phyloP scores from a whole-genome alignment of 257 asterid species.

The Ehretia macrophylla region DNA sequence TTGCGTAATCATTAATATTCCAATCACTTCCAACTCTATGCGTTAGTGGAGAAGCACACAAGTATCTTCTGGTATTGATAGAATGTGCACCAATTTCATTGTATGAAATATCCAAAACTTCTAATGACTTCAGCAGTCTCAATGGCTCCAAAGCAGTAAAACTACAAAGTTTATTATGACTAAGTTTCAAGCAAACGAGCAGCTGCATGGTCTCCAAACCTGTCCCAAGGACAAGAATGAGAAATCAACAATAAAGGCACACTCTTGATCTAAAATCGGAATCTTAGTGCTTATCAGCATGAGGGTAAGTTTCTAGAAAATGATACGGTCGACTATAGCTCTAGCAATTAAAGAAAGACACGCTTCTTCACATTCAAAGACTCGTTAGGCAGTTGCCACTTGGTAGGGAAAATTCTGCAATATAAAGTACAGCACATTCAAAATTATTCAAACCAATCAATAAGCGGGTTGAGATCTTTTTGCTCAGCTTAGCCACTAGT shows the following conservation, averaged over 20 bases:
- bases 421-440: no score
- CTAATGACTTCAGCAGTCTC: conserved; percentile 47
- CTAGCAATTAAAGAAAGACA: not conserved
- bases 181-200: conserved; percentile 71
- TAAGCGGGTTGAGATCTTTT: no score
- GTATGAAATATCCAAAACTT: conserved; percentile 61
- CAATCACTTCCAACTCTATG: conserved; percentile 46
- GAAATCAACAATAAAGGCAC: not conserved
- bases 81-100: conserved; percentile 84
- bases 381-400: no score
- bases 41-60: conserved; percentile 76
- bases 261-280: not conserved
- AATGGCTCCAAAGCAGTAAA: conserved; percentile 75
- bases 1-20: conserved; percentile 26
- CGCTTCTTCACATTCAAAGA: no score
- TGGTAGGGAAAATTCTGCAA: no score
- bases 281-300: no score
- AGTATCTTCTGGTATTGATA: conserved; percentile 70
- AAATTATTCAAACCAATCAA: no score
- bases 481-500: no score
- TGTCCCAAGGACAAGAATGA: conserved; percentile 24
- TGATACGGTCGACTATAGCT: not conserved
- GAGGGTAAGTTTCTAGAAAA: no score
- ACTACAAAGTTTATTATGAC: conserved; percentile 61
- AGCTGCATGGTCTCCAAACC: conserved; percentile 90